phyloP scores from a whole-genome alignment of 2,329 filamentous ascomycete genomes.

The Colletotrichum sp. region DNA sequence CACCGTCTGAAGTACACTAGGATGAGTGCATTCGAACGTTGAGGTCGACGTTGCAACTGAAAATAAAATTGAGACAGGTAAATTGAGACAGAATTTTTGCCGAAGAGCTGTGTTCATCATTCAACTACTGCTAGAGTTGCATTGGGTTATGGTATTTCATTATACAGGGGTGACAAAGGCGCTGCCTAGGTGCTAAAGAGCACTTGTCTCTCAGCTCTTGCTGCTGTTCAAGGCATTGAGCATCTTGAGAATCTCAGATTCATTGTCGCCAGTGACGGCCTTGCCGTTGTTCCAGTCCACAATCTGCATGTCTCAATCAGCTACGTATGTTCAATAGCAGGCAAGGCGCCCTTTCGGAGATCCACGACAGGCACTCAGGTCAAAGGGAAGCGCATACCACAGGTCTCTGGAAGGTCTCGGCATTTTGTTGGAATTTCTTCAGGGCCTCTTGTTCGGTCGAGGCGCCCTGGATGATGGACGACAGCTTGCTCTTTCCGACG shows the following conservation, averaged over 20 bases:
- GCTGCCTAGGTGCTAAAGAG: not conserved
- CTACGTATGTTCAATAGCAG: not conserved
- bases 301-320: conserved; percentile 42
- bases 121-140: not conserved
- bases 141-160: not conserved
- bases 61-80: not conserved
- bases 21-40: rapidly evolving
- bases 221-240: conserved; percentile 60
- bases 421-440: conserved; percentile 75
- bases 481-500: conserved; percentile 67
- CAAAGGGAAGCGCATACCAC: conserved; percentile 63
- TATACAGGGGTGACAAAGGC: not conserved
- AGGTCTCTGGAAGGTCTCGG: conserved; percentile 73
- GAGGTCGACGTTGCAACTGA: not conserved
- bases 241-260: conserved; percentile 89
- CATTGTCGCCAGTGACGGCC: conserved; percentile 76
- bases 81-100: rapidly evolving
- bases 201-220: not conserved
- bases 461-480: conserved; percentile 74
- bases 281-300: conserved; percentile 96
- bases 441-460: conserved; percentile 77
- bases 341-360: not conserved
- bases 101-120: conserved; percentile 10
- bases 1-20: not conserved
- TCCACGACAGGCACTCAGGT: not conserved